Evolutionary conservation across 129 eudicot genomes (phyloP), one percentile per base, ranked within the genome.

Genomic region (Deinandra increscens): DNA sequence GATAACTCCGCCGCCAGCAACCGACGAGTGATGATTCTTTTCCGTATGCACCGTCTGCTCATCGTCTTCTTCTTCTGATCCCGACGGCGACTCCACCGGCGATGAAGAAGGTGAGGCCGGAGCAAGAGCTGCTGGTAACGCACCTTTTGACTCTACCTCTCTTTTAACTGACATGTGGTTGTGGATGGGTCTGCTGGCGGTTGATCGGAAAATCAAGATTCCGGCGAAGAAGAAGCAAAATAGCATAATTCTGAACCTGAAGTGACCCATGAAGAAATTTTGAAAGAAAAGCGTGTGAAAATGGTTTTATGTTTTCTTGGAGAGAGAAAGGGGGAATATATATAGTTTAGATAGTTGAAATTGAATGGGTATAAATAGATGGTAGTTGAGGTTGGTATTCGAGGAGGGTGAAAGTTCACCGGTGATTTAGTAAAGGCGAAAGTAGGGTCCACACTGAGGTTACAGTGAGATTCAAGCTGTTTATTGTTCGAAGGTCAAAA

Each of bases 1-100:
- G 53, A 88, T 83, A 10, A 85, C 88, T 1, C 88, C 95, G 0
- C 86, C 95, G 10, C 88, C 90, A 7, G 88, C 91, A 18, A 80
- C 69, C 39, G 90, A 49, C 4, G 86, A 78, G 43, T 79, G 87
- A 79, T 73, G 88, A 58, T 67, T 77, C 34, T 56, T 76, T 53
- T 69, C 70, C 20, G 70, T 18, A 71, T 71, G 68, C 3, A 10
- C 58, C 34, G 38, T 34, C 63, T 44, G 36, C 51, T 45, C 74
- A 15, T 5, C 54, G 7, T 41, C 23, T 14, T 19, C 45, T 31
- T 33, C 58, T 29, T 64, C 79, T 18, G 58, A 34, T 49, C 56
- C 81, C 64, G 11, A 54, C 63, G 81, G 81, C 22, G 81, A 50
- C 56, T 39, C 81, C 9, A 66, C 81, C 1, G 80, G 80, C 36